Conservation (phyloP, 2,329 filamentous ascomycete genomes). For the Colletotrichum sublineola region DNA sequence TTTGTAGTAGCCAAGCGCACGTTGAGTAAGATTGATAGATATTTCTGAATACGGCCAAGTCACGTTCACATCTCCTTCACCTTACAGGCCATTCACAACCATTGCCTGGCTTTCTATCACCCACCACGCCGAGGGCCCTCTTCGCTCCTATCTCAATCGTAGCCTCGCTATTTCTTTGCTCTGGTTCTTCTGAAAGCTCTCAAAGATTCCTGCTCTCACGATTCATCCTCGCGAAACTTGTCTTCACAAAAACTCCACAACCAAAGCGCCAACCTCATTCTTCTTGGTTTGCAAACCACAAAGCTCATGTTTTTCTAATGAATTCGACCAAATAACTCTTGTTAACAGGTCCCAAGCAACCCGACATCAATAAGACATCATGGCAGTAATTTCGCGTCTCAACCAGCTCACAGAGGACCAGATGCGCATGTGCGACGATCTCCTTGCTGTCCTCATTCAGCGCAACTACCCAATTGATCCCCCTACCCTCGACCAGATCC, state of each 20-base stretch:
- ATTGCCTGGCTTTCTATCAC: neutral
- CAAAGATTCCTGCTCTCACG: neutral
- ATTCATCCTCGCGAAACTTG: neutral
- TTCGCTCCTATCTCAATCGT: fast-evolving
- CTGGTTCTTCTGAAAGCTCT: no score
- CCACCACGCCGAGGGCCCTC: neutral
- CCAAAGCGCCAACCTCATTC: neutral
- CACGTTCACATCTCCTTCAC: conserved; percentile 1
- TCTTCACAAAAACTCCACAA: neutral
- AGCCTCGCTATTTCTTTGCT: neutral
- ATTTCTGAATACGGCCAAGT: neutral
- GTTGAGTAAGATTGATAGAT: no score
- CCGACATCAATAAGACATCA: neutral
- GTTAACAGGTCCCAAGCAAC: neutral
- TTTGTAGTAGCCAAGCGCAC: neutral
- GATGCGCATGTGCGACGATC: conserved; percentile 22
- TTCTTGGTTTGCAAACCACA: neutral
- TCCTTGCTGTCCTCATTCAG: conserved; percentile 6
- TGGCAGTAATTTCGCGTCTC: conserved; percentile 14
- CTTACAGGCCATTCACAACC: neutral
- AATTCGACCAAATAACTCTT: neutral
- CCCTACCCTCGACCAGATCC: conserved; percentile 2
- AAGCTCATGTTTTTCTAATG: no score
- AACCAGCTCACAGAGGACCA: neutral
- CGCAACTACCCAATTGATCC: conserved; percentile 11